Evolutionary conservation across 2,329 filamentous ascomycete genomes (phyloP), one percentile per base, ranked within the genome.

Genomic region (Aureobasidium lini): DNA sequence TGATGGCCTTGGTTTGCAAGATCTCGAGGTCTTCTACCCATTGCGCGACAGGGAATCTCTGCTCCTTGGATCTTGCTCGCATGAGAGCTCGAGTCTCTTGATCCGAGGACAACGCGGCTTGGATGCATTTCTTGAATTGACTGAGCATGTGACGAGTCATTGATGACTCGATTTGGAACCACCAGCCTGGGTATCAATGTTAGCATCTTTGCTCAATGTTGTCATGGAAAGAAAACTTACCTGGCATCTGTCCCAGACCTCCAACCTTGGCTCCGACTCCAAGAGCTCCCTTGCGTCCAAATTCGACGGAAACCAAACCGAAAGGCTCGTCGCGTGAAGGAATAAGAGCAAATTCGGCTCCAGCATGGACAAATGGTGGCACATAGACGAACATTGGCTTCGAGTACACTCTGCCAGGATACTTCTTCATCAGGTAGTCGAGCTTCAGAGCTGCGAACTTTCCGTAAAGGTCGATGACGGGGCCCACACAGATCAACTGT

Each of bases 301-400:
- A 87, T 66, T 87, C 84, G 46, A 87, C 84, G 29, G 84, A 84
- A 4, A 88, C 84, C 32, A 87, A 73, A 48, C 84, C 85, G 64
- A 87, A 88, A 0, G 85, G 84, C 69, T 88, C 85, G 66, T 88
- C 85, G 64, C 85, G 79, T 15, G 83, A 86, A 13, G 85, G 85
- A 62, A 88, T 87, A 23, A 87, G 73, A 9, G 84, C 84, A 62
- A 87, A 87, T 54, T 88, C 84, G 11, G 84, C 84, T 28, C 84
- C 85, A 47, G 79, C 83, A 71, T 87, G 87, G 65, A 87, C 83
- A 68, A 79, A 87, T 0, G 83, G 81, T 16, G 84, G 84, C 3
- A 87, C 73, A 6, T 81, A 78, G 1, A 84, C 87, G 69, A 87
- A 88, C 68, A 86, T 82, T 3, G 85, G 84, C 70, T 84, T 85